Percentiles rank a stretch among this genome's conserved stretches.
Evolutionary conservation across 1,284 basidiomycete genomes (phyloP).

Genomic region (Tilletia setariae): DNA sequence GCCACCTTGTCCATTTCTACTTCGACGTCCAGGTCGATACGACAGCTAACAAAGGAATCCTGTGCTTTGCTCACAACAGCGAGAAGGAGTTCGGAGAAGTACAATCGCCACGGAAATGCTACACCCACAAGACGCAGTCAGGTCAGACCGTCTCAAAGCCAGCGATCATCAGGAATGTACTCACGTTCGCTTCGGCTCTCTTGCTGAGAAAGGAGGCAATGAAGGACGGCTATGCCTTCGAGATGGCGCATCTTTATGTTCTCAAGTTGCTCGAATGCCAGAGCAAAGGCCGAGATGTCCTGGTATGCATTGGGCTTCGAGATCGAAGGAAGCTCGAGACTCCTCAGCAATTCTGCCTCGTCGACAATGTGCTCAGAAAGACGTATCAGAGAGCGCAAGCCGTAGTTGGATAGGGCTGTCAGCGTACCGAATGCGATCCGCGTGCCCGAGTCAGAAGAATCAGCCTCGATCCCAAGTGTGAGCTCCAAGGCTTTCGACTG

Average conservation of each 20-base stretch:
- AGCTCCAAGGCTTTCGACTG: not conserved
- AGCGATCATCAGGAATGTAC: not conserved
- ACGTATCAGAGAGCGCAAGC: not conserved
- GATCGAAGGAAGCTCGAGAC: not conserved
- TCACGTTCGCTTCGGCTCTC: not conserved
- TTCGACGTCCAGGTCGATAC: slow-evolving; percentile 8
- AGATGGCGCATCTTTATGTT: not conserved
- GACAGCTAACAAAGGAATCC: slow-evolving; percentile 11
- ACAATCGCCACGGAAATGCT: slow-evolving; percentile 1
- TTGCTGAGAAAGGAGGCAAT: slow-evolving; percentile 2
- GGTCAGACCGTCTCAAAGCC: not conserved
- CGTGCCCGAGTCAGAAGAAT: not conserved
- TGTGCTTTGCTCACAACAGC: not conserved
- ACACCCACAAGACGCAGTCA: not conserved
- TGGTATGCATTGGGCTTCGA: not conserved
- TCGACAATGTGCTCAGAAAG: slow-evolving; percentile 12
- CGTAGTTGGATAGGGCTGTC: not conserved
- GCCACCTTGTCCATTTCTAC: slow-evolving; percentile 12
- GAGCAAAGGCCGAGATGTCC: not conserved
- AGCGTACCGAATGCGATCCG: not conserved
- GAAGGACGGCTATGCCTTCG: not conserved
- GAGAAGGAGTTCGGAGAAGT: slow-evolving; percentile 7
- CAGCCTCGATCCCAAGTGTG: not conserved
- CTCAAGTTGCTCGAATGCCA: not conserved
- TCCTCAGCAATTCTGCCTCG: not conserved